These are phyloP conservation scores for Cercospora sp. DNA, from an alignment of 2,329 filamentous ascomycete genomes.

Conservation along the genomic window DNA sequence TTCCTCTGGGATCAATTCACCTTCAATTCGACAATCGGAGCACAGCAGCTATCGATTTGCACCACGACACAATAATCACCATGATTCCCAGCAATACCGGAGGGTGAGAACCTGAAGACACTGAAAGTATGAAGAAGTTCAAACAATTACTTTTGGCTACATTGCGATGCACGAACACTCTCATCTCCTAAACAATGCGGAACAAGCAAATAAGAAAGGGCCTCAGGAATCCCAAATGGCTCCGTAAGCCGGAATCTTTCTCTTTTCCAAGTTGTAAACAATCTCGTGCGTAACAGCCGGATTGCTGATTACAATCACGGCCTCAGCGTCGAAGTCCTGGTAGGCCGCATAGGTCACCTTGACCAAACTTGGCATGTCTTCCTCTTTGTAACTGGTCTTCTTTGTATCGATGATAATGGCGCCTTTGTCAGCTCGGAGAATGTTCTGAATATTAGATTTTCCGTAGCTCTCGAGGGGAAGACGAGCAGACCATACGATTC, in stretches of 20 bases:
- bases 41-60: background rate
- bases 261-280: slow-evolving; percentile 66
- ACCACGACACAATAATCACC: background rate
- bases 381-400: slow-evolving; percentile 34
- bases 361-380: slow-evolving; percentile 62
- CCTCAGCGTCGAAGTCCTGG: slow-evolving; percentile 56
- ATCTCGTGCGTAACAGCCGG: slow-evolving; percentile 66
- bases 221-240: slow-evolving; percentile 67
- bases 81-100: background rate
- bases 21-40: background rate
- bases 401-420: slow-evolving; percentile 70
- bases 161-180: background rate
- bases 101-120: background rate
- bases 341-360: slow-evolving; percentile 56
- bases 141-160: background rate
- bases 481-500: slow-evolving; percentile 69
- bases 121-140: background rate
- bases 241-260: slow-evolving; percentile 67
- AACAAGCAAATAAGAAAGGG: background rate
- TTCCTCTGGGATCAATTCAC: slow-evolving; percentile 8
- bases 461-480: slow-evolving; percentile 65
- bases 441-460: slow-evolving; percentile 54
- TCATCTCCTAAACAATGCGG: background rate
- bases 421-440: slow-evolving; percentile 59
- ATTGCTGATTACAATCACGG: slow-evolving; percentile 73